phyloP scores from a whole-genome alignment of 176 grass and related monocot species.

The Aegilops sharonensis region DNA sequence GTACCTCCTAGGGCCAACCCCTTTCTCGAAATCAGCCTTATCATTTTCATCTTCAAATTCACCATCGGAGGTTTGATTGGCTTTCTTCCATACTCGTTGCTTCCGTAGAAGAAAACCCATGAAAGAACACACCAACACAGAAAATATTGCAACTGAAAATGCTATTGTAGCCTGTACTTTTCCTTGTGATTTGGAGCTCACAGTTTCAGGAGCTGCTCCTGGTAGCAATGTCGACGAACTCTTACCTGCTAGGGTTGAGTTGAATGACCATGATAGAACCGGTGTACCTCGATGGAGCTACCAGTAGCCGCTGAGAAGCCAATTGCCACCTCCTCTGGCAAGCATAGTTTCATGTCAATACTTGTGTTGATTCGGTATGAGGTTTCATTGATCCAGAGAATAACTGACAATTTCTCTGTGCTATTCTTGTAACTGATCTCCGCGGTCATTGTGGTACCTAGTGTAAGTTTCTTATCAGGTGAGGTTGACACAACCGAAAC shows the following conservation, averaged over 20 bases:
- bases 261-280: conserved; percentile 37
- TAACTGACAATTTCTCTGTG: not conserved
- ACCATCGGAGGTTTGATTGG: not conserved
- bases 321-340: conserved; percentile 23
- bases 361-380: not conserved
- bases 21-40: not conserved
- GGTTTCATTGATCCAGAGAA: not conserved
- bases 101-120: conserved; percentile 12
- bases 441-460: not conserved
- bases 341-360: conserved; percentile 6
- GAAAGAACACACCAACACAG: not conserved
- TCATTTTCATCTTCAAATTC: not conserved
- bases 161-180: not conserved
- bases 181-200: not conserved
- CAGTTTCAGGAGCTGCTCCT: not conserved
- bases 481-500: not conserved
- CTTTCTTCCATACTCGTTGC: not conserved
- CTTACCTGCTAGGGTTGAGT: not conserved
- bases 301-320: conserved; percentile 51
- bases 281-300: not conserved
- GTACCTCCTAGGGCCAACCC: conserved; percentile 29
- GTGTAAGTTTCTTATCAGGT: not conserved
- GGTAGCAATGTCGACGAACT: not conserved
- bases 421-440: conserved; percentile 22
- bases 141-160: not conserved